Base-by-base conservation (phyloP, 2,329 filamentous ascomycete genomes). In the Colletotrichum graminicola region DNA sequence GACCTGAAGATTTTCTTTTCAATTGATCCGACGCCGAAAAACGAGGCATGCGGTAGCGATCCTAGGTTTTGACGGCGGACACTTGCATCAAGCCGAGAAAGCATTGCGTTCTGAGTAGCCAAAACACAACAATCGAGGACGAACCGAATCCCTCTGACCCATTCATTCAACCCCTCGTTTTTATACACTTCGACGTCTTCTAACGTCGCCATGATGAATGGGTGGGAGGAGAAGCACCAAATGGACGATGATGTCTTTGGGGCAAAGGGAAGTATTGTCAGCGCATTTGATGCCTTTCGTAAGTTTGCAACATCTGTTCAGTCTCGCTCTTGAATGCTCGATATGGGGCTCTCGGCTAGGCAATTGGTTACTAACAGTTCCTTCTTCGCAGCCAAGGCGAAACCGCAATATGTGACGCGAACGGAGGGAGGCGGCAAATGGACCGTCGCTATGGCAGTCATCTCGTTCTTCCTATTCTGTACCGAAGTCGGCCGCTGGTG, bases 201-300 rank as follows among this genome's bases (percentile, higher is more conserved):
- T 10, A n/a, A 39, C 4, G 23, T 56, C 43, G 49, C 47, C 47
- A 76, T 56, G 51, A 96, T 97, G 94, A 93, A 96, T 87, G 93
- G 92, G 78, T 95, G 92, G 84, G 86, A 90, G 76, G 87, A 92
- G 78, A 87, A 89, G 76, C 86, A 86, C 75, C 88, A 64, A 29
- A 73, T 95, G 76, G 88, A 94, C 78, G 94, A 97, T 77, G 92
- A 93, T 80, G 85, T 89, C 74, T 97, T 97, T 84, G 93, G 89
- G 78, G 91, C 93, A 76, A 91, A 92, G 79, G 86, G 89, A 67
- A 86, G 83, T 80, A 88, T 92, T 69, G 90, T 97, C 78, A 92
- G 91, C 82, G 94, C 95, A 71, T 99, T 99, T 82, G 96, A 99
- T 85, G 95, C 95, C 75, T 99, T 99, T 81, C 95, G 94, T 97